Percentiles rank a stretch among this genome's conserved stretches.
phyloP scores from a whole-genome alignment of 805 yeast species.

The Teunomyces barrocoloradensis region DNA sequence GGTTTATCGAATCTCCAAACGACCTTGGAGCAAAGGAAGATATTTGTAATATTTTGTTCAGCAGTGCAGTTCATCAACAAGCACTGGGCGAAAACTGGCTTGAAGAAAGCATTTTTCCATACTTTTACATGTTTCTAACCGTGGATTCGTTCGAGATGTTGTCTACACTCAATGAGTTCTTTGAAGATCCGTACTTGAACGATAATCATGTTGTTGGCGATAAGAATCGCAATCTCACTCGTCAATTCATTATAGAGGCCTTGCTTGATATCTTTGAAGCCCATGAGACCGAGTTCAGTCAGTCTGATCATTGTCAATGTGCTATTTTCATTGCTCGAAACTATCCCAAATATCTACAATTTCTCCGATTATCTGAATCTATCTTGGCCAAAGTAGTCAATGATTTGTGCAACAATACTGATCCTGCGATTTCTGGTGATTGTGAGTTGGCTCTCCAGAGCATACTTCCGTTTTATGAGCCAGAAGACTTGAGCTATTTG shows the following conservation, averaged over 20 bases:
- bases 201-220: slow-evolving; percentile 44
- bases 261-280: slow-evolving; percentile 56
- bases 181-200: slow-evolving; percentile 76
- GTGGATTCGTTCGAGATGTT: slow-evolving; percentile 60
- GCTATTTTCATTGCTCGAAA: slow-evolving; percentile 77
- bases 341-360: slow-evolving; percentile 82
- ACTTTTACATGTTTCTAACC: slow-evolving; percentile 55
- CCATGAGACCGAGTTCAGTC: slow-evolving; percentile 20
- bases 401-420: slow-evolving; percentile 45
- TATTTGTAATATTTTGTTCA: slow-evolving; percentile 58
- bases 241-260: slow-evolving; percentile 79
- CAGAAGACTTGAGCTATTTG: slow-evolving; percentile 49
- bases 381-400: slow-evolving; percentile 48
- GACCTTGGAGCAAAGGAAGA: slow-evolving; percentile 46
- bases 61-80: slow-evolving; percentile 48
- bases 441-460: slow-evolving; percentile 77
- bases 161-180: slow-evolving; percentile 70
- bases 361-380: slow-evolving; percentile 66
- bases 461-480: slow-evolving; percentile 63
- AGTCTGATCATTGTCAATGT: slow-evolving; percentile 33
- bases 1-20: slow-evolving; percentile 33
- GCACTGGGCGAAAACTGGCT: slow-evolving; percentile 22
- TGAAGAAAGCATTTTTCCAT: slow-evolving; percentile 50
- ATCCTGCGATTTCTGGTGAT: slow-evolving; percentile 44
- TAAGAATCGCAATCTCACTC: slow-evolving; percentile 40